Percentiles rank a stretch among this genome's conserved stretches.
phyloP scores from a whole-genome alignment of 345 rosid species.

The Lepidium sativum region DNA sequence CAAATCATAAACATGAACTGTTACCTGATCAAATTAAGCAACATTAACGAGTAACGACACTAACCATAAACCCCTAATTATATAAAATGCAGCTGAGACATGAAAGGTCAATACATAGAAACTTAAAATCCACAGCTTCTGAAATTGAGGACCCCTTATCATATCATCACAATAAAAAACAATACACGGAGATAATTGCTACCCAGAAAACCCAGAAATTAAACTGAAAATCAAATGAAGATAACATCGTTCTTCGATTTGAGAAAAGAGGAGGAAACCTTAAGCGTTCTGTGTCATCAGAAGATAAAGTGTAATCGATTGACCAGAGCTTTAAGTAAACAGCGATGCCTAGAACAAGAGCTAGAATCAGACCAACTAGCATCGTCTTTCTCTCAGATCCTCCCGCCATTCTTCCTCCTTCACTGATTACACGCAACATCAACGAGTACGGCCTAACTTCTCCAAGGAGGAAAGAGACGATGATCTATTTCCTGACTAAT shows the following conservation, averaged over 20 bases:
- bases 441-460: neutral
- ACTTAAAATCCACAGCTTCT: neutral
- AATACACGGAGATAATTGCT: neutral
- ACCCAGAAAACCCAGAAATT: neutral
- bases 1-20: neutral
- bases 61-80: neutral
- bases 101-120: neutral
- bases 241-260: neutral
- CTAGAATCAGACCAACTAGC: slow-evolving; percentile 38
- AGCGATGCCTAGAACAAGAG: slow-evolving; percentile 53
- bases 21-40: neutral
- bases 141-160: neutral
- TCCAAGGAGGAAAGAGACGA: neutral
- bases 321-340: slow-evolving; percentile 75
- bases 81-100: neutral
- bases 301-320: slow-evolving; percentile 58
- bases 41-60: neutral
- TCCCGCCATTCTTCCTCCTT: slow-evolving; percentile 32
- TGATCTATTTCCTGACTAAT: neutral
- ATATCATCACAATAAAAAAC: neutral
- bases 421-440: slow-evolving; percentile 13
- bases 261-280: slow-evolving; percentile 34
- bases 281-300: slow-evolving; percentile 52
- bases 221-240: neutral
- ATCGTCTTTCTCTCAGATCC: slow-evolving; percentile 39